These are phyloP conservation scores for Coemansia sp. DNA, from an alignment of 192 early-diverging fungal genomes.

Conservation along the genomic window DNA sequence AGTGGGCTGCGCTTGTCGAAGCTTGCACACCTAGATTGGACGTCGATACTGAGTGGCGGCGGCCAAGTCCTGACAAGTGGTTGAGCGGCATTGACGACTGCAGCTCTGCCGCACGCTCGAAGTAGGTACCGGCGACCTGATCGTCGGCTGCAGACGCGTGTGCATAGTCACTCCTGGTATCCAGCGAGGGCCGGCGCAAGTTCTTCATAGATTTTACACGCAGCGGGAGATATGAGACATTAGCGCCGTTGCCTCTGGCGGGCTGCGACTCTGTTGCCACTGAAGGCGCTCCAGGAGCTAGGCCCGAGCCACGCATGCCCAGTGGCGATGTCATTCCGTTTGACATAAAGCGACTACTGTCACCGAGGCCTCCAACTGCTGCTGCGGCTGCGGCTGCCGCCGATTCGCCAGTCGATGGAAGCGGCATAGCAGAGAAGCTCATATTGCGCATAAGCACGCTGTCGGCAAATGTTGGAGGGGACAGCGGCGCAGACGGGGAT, in stretches of 20 bases:
- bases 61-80: conserved; percentile 30
- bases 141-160: conserved; percentile 6
- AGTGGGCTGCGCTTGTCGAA: not conserved
- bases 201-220: conserved; percentile 46
- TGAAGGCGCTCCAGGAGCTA: not conserved
- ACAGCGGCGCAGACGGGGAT: conserved; percentile 6
- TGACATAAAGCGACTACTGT: conserved; percentile 3
- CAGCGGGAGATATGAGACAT: conserved; percentile 19
- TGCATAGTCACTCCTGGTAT: conserved; percentile 12
- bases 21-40: conserved; percentile 10
- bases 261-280: not conserved
- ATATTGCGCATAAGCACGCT: conserved; percentile 47
- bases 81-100: conserved; percentile 27
- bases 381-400: conserved; percentile 5
- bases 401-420: conserved; percentile 6
- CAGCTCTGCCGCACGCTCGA: conserved; percentile 30
- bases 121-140: conserved; percentile 21
- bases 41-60: conserved; percentile 48
- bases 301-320: conserved; percentile 10
- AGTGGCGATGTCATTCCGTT: conserved; percentile 19
- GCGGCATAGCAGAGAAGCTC: conserved; percentile 22
- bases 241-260: conserved; percentile 3
- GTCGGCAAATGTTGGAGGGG: conserved; percentile 14
- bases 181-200: conserved; percentile 38
- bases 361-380: conserved; percentile 3